Conservation (phyloP, 805 yeast species). For the Lachancea mirantina region DNA sequence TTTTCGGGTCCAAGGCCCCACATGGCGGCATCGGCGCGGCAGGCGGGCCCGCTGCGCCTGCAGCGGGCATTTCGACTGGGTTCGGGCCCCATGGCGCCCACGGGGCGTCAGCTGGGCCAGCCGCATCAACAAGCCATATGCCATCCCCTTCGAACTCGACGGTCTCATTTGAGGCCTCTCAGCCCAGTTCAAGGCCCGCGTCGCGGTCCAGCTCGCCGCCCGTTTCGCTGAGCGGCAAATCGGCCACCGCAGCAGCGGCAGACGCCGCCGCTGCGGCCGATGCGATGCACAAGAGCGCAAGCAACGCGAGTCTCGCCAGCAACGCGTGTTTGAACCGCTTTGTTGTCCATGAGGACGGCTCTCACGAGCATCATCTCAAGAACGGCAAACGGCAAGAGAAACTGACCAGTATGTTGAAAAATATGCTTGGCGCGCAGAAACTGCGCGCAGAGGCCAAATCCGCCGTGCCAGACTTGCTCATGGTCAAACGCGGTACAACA, state of each 20-base stretch:
- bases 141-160: constrained; percentile 9
- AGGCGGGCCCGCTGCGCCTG: constrained; percentile 2
- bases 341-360: constrained; percentile 54
- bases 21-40: neutral
- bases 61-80: too few relatives aligned
- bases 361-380: constrained; percentile 72
- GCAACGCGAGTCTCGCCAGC: neutral
- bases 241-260: constrained; percentile 6
- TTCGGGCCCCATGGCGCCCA: constrained; percentile 2
- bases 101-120: neutral
- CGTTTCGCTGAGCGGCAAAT: constrained; percentile 7
- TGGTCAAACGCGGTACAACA: constrained; percentile 19
- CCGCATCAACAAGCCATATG: constrained; percentile 5
- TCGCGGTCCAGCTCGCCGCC: constrained; percentile 9
- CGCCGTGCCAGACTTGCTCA: constrained; percentile 62
- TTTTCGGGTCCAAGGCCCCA: constrained; percentile 9
- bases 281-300: too few relatives aligned
- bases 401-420: constrained; percentile 65
- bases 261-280: constrained; percentile 5
- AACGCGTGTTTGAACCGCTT: constrained; percentile 41
- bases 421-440: constrained; percentile 66
- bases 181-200: neutral
- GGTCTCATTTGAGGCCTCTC: constrained; percentile 5
- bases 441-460: constrained; percentile 62
- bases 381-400: constrained; percentile 76